phyloP scores from a whole-genome alignment of 495 filamentous ascomycete species.

The Annulohypoxylon maeteangense region DNA sequence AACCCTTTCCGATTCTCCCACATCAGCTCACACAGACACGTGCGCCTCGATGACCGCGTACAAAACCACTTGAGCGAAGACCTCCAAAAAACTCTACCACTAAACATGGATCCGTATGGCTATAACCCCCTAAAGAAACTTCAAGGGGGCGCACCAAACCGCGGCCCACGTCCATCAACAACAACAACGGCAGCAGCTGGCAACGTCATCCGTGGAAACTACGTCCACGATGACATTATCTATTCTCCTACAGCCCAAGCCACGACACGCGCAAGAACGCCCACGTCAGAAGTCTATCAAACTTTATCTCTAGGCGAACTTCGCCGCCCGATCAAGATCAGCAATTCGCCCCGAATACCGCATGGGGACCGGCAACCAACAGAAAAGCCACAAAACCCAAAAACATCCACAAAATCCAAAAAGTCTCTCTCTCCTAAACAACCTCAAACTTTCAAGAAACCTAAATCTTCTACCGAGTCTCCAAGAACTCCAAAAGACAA shows the following conservation, averaged over 20 bases:
- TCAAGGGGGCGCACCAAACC: neutral
- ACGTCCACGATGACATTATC: neutral
- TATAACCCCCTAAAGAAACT: neutral
- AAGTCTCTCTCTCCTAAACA: neutral
- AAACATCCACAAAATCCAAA: neutral
- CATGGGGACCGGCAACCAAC: neutral
- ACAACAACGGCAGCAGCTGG: neutral
- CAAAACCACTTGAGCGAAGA: neutral
- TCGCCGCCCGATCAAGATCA: neutral
- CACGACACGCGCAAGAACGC: neutral
- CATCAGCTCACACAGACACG: constrained; percentile 11
- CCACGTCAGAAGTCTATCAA: neutral
- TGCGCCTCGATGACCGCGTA: constrained; percentile 1
- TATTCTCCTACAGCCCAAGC: neutral
- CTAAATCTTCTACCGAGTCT: too few species aligned
- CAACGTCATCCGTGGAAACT: neutral
- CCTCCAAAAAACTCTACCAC: neutral
- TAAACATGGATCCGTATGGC: neutral
- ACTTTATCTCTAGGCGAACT: neutral
- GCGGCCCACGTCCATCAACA: neutral
- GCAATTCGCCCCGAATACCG: neutral
- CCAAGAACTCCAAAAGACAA: neutral
- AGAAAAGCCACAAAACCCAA: neutral
- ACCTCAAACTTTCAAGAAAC: too few species aligned
- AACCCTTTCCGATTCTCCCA: constrained; percentile 15